Evolutionary conservation across 257 asterid genomes (phyloP), one percentile per base, ranked within the genome.

Genomic region (Eucommia ulmoides): DNA sequence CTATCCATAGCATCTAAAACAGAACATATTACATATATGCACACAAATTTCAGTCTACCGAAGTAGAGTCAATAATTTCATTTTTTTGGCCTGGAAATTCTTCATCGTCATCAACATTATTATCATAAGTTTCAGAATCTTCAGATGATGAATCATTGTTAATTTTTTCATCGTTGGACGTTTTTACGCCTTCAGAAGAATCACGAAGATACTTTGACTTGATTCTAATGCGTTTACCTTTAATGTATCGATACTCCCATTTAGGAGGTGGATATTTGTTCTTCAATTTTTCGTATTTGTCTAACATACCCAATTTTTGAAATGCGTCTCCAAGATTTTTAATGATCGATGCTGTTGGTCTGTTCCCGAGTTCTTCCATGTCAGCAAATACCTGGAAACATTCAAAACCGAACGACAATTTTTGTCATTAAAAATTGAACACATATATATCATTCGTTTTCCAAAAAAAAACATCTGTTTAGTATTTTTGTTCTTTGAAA

Each of bases 361-460:
- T 67, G 45, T 78, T 60, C 19, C 94, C 79, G 3, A 89, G 97
- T 79, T 84, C 97, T 71, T 89, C 96, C 97, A 85, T 85, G 74
- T 85, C 94, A 44, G 93, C 97, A 49, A 85, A 89, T 78, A 76
- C 63, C 95, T 88, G 64, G 51, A 74, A 35, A n/a, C n/a, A n/a
- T n/a, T n/a, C n/a, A n/a, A n/a, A n/a, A n/a, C n/a, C n/a, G n/a
- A n/a, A n/a, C n/a, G n/a, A n/a, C n/a, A n/a, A n/a, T n/a, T n/a
- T n/a, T n/a, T n/a, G n/a, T n/a, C n/a, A n/a, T n/a, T n/a, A n/a
- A n/a, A n/a, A n/a, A n/a, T n/a, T n/a, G n/a, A n/a, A n/a, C n/a
- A n/a, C n/a, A n/a, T n/a, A n/a, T n/a, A n/a, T n/a, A n/a, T n/a
- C n/a, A n/a, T n/a, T n/a, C n/a, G n/a, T n/a, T n/a, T n/a, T n/a